These are phyloP conservation scores for Saccharomyces eubayanus DNA, from an alignment of 805 yeast genomes.

Conservation along the genomic window DNA sequence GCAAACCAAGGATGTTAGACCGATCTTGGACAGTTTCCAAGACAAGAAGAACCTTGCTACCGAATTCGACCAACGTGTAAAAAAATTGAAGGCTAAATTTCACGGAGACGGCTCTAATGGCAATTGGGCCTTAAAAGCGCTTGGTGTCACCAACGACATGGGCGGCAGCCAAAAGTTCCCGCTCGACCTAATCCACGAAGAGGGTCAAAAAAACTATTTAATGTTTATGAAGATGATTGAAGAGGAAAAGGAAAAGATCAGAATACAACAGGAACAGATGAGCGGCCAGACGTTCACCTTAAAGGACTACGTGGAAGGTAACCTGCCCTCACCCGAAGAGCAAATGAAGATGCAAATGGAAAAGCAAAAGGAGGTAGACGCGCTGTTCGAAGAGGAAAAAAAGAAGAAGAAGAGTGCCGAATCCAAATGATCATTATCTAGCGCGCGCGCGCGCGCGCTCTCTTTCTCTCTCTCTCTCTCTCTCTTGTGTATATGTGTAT, in stretches of 20 bases:
- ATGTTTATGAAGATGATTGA: constrained; percentile 73
- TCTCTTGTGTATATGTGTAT: not conserved
- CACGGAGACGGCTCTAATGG: constrained; percentile 41
- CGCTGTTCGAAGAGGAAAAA: constrained; percentile 27
- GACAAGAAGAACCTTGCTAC: constrained; percentile 60
- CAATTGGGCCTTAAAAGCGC: constrained; percentile 48
- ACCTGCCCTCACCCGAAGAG: constrained; percentile 69
- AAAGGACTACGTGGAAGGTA: constrained; percentile 79
- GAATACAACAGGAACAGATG: constrained; percentile 68
- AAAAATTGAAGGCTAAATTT: constrained; percentile 63
- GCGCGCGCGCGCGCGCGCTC: no score
- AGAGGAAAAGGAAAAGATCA: constrained; percentile 62
- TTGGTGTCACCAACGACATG: constrained; percentile 43
- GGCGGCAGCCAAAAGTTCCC: constrained; percentile 42
- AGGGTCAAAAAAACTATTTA: constrained; percentile 83
- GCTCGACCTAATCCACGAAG: constrained; percentile 80
- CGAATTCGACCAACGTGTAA: constrained; percentile 77
- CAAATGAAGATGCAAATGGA: constrained; percentile 37
- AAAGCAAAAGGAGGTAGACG: constrained; percentile 35
- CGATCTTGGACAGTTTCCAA: constrained; percentile 64
- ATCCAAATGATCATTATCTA: not conserved
- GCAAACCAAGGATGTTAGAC: constrained; percentile 78
- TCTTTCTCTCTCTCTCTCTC: no score
- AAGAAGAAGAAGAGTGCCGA: constrained; percentile 6
- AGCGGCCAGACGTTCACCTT: constrained; percentile 78